phyloP scores from a whole-genome alignment of 75 land plant species.

The Selaginella moellendorffii region DNA sequence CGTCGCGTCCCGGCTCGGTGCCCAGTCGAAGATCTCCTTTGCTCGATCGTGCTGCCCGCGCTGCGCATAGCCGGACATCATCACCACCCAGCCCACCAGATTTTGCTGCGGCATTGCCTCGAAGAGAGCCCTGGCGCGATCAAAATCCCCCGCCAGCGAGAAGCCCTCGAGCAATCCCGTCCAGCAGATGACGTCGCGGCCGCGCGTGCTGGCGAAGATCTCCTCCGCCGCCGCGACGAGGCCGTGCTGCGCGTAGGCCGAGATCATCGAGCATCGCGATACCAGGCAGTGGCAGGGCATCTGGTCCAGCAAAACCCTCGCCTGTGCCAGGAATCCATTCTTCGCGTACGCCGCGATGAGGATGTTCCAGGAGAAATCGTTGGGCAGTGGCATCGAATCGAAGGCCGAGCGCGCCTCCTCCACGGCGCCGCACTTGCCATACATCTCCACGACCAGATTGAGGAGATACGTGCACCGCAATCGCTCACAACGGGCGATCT shows the following conservation, averaged over 20 bases:
- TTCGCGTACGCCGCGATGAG: background rate
- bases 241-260: background rate
- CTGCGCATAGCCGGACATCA: background rate
- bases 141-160: background rate
- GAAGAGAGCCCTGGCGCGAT: background rate
- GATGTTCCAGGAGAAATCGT: background rate
- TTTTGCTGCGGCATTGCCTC: background rate
- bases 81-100: background rate
- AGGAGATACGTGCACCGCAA: background rate
- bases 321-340: background rate
- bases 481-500: background rate
- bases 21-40: background rate
- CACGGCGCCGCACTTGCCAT: conserved; percentile 7
- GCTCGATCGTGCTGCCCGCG: background rate
- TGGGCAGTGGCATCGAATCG: conserved; percentile 1
- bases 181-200: background rate
- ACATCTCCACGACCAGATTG: conserved; percentile 4
- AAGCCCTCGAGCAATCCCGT: background rate
- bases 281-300: background rate
- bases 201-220: background rate
- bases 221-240: background rate
- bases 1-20: background rate
- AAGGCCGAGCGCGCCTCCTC: background rate
- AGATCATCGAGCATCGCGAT: background rate
- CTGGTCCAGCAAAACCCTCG: background rate